Conservation (phyloP, 257 asterid genomes). For the Ballota nigra region DNA sequence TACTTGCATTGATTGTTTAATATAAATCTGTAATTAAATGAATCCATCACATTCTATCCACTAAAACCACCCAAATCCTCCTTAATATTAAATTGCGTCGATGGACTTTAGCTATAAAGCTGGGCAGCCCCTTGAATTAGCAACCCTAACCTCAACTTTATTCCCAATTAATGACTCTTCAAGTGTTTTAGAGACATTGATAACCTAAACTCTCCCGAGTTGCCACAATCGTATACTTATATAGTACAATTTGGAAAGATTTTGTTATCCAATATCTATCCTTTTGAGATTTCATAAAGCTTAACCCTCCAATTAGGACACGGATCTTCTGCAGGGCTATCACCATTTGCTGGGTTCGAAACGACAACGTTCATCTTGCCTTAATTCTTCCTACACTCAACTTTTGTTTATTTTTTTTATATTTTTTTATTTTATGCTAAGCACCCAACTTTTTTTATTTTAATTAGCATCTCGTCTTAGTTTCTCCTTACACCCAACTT, state of each 20-base stretch:
- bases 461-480: too few species aligned
- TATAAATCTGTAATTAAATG: not conserved
- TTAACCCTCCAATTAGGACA: not conserved
- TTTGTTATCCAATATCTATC: not conserved
- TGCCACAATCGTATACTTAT: not conserved
- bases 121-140: conserved; percentile 15
- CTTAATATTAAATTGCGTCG: not conserved
- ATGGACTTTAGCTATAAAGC: conserved; percentile 19
- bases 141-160: conserved; percentile 30
- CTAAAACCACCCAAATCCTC: conserved; percentile 21
- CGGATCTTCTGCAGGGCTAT: too few species aligned
- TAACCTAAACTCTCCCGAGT: conserved; percentile 25
- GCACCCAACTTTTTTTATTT: too few species aligned
- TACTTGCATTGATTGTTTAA: conserved; percentile 15
- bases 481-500: too few species aligned
- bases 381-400: too few species aligned
- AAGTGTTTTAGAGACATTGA: conserved; percentile 36
- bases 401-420: too few species aligned
- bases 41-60: conserved; percentile 42
- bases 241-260: not conserved
- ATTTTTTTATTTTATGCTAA: too few species aligned
- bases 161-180: conserved; percentile 36
- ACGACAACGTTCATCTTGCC: too few species aligned
- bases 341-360: too few species aligned
- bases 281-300: conserved; percentile 21